Percentiles rank a stretch among this genome's conserved stretches.
These are phyloP conservation scores for Colletotrichum limetticola DNA, from an alignment of 2,329 filamentous ascomycete genomes.

Conservation along the genomic window DNA sequence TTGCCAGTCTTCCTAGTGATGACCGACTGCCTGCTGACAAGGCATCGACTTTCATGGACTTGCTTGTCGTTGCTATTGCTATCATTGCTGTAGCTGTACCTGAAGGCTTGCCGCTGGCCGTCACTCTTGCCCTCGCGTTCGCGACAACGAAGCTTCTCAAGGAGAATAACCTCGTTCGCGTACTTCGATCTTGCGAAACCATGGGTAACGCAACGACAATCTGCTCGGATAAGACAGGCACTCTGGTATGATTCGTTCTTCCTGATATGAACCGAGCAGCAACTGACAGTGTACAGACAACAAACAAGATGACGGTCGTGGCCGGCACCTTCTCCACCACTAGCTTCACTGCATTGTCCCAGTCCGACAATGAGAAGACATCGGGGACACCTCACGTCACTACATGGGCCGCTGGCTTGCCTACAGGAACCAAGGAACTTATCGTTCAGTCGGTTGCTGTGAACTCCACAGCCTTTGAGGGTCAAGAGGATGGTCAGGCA, in stretches of 20 bases:
- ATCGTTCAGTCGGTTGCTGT: slow-evolving; percentile 72
- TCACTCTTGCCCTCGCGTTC: slow-evolving; percentile 74
- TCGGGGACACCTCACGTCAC: background rate
- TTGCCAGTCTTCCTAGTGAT: slow-evolving; percentile 63
- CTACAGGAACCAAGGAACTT: slow-evolving; percentile 41
- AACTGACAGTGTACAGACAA: slow-evolving; percentile 32
- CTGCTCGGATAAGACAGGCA: slow-evolving; percentile 68
- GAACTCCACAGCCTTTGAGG: slow-evolving; percentile 77
- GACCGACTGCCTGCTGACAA: slow-evolving; percentile 65
- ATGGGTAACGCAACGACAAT: slow-evolving; percentile 80
- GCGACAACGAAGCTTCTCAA: slow-evolving; percentile 76
- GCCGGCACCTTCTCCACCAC: slow-evolving; percentile 51
- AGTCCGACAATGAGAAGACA: slow-evolving; percentile 72
- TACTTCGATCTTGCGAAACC: slow-evolving; percentile 76
- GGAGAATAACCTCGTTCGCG: slow-evolving; percentile 76
- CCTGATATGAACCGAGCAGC: background rate
- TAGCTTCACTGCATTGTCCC: slow-evolving; percentile 49
- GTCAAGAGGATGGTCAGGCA: slow-evolving; percentile 66
- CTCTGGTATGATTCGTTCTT: background rate
- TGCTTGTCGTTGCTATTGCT: slow-evolving; percentile 73
- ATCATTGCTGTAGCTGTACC: slow-evolving; percentile 75
- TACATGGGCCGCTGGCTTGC: background rate
- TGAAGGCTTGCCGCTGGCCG: slow-evolving; percentile 73
- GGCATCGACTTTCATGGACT: slow-evolving; percentile 63
- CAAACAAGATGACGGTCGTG: slow-evolving; percentile 43